Conservation (phyloP, 345 rosid species). For the Sonneratia alba region DNA sequence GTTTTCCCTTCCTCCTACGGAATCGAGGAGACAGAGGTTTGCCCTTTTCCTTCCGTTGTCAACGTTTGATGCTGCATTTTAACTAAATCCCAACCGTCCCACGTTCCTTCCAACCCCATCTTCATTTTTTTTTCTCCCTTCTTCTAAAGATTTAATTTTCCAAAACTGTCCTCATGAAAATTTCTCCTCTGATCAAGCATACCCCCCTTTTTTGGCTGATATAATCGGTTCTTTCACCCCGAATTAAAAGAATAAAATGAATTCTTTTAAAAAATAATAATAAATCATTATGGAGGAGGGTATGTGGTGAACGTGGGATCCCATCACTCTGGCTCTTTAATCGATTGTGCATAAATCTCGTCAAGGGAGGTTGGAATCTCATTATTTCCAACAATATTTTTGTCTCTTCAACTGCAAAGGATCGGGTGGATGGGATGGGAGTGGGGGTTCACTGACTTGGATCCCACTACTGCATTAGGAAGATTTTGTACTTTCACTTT, state of each 20-base stretch:
- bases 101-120: constrained; percentile 15
- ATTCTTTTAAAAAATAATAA: no score
- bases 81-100: constrained; percentile 44
- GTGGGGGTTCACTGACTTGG: background rate
- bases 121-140: no score
- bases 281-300: background rate
- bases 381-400: background rate
- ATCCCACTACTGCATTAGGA: constrained; percentile 1
- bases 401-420: constrained; percentile 2
- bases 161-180: no score
- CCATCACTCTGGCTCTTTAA: constrained; percentile 1
- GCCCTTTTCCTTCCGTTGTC: constrained; percentile 24
- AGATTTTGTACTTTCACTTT: no score
- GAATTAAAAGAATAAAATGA: no score
- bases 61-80: constrained; percentile 44
- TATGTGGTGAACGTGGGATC: constrained; percentile 20
- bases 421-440: background rate
- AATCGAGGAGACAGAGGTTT: constrained; percentile 5
- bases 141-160: no score
- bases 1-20: constrained; percentile 42
- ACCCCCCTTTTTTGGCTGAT: no score
- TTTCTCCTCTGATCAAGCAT: no score
- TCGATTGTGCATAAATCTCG: background rate
- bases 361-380: background rate
- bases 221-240: no score